phyloP scores from a whole-genome alignment of 2,329 filamentous ascomycete genomes.

The Paradendryphiella salina region DNA sequence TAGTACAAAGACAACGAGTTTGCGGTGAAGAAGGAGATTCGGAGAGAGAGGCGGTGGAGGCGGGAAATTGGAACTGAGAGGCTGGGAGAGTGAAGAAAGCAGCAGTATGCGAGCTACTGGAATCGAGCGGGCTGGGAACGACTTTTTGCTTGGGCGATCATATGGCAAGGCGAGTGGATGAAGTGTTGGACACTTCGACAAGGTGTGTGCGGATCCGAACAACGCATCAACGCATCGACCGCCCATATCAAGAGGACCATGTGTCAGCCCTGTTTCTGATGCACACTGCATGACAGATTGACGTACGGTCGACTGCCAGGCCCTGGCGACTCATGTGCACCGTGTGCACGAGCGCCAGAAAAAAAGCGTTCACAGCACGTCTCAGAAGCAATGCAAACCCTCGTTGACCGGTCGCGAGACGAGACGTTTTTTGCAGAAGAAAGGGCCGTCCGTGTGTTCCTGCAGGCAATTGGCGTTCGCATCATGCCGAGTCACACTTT shows the following conservation, averaged over 20 bases:
- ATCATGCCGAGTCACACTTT: conserved; percentile 25
- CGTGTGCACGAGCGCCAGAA: background rate
- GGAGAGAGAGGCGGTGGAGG: no score
- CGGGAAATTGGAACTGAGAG: no score
- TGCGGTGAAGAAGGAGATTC: conserved; percentile 3
- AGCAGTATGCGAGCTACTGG: no score
- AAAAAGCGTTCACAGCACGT: background rate
- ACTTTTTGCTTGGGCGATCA: background rate
- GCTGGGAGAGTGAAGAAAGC: no score
- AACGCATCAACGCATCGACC: conserved; percentile 18
- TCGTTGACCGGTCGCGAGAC: conserved; percentile 24
- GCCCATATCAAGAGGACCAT: conserved; percentile 1
- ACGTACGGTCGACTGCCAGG: no score
- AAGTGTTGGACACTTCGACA: background rate
- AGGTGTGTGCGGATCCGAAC: conserved; percentile 10
- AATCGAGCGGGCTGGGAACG: no score
- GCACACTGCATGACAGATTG: conserved; percentile 15
- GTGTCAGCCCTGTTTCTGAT: background rate
- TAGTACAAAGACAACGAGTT: background rate
- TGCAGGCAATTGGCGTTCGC: conserved; percentile 26
- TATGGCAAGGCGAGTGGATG: conserved; percentile 9
- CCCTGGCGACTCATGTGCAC: background rate
- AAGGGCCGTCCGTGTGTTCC: conserved; percentile 12
- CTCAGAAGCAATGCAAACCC: background rate
- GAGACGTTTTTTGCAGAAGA: conserved; percentile 18